Evolutionary conservation across 2,329 filamentous ascomycete species (phyloP).

Genomic region (Venturia pyrina): DNA sequence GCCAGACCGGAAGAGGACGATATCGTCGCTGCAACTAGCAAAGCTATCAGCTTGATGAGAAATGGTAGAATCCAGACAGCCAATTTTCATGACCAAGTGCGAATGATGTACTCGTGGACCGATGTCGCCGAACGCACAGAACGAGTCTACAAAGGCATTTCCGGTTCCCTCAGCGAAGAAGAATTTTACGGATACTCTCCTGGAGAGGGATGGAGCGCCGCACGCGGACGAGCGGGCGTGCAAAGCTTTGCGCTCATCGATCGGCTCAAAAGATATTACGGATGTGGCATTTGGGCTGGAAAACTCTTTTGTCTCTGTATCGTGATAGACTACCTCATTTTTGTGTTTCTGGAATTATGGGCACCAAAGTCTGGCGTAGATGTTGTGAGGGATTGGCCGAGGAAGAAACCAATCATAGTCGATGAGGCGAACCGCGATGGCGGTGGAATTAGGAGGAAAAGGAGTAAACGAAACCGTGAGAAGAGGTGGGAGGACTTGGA

Average conservation of each 20-base stretch:
- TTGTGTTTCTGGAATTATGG: constrained; percentile 76
- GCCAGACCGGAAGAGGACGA: constrained; percentile 96
- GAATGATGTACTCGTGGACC: constrained; percentile 98
- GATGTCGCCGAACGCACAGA: constrained; percentile 92
- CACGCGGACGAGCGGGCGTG: constrained; percentile 56
- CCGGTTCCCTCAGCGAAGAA: constrained; percentile 70
- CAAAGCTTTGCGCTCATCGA: constrained; percentile 91
- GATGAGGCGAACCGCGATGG: constrained; percentile 6
- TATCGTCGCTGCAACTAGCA: constrained; percentile 77
- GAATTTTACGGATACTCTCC: constrained; percentile 81
- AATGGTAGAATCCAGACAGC: constrained; percentile 84
- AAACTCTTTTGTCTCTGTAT: constrained; percentile 95
- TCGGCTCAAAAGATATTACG: constrained; percentile 89
- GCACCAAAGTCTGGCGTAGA: constrained; percentile 82
- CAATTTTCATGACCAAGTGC: constrained; percentile 91
- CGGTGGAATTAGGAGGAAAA: constrained; percentile 16
- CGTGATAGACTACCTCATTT: constrained; percentile 87
- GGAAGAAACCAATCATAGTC: constrained; percentile 43
- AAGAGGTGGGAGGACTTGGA: constrained; percentile 14
- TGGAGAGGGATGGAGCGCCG: constrained; percentile 58
- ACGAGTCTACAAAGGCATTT: constrained; percentile 89
- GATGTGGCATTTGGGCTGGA: constrained; percentile 95
- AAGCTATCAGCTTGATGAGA: constrained; percentile 77
- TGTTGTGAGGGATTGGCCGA: constrained; percentile 82
- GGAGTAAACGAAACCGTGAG: constrained; percentile 20